Base-by-base conservation (phyloP, 257 asterid species). In the Perilla frutescens region DNA sequence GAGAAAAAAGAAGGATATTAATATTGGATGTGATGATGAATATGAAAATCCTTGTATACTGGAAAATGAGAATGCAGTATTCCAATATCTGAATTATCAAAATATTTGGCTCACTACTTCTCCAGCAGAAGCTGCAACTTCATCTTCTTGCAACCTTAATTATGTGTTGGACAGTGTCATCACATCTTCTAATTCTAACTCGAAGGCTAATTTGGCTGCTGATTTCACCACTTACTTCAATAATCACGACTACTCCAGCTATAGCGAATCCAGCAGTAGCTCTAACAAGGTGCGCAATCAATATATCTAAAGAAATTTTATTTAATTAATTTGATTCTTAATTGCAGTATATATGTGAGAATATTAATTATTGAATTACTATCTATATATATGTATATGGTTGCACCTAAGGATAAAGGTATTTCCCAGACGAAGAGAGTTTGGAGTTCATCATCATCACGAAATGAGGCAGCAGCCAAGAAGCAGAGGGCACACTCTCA, bases 401-500 rank as follows among this genome's bases (percentile, higher is more conserved):
- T 20, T 20, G 26, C 26, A 20, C 26, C 26, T 20, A 20, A 36
- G 47, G 11, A 66, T 32, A 51, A 66, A 49, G 59, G 9, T 48
- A 13, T 32, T 48, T 55, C 48, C 2, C 5, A 34, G 60, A 48
- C 13, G 34, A 66, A 48, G 72, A 67, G 72, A 31, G 72, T 50
- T 36, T 34, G 34, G 34, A 36, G 26, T 20, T 0, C 26, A 20
- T 20, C 14, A 20, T 20, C 14, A 7, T 66, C 72, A 20, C 61
- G 32, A 4, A 66, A 37, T n/a, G 12, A 39, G 6, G 63, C 1
- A 68, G 73, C 73, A 49, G 10, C 20, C 12, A 69, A 69, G 43
- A 69, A 68, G 51, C 49, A 45, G 54, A 69, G 29, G 74, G 54
- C 74, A 3, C 31, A 9, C 40, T 39, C 53, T 20, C 26, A 20